Base-by-base conservation (phyloP, 768 basidiomycete genomes). In the Lactarius psammicola region DNA sequence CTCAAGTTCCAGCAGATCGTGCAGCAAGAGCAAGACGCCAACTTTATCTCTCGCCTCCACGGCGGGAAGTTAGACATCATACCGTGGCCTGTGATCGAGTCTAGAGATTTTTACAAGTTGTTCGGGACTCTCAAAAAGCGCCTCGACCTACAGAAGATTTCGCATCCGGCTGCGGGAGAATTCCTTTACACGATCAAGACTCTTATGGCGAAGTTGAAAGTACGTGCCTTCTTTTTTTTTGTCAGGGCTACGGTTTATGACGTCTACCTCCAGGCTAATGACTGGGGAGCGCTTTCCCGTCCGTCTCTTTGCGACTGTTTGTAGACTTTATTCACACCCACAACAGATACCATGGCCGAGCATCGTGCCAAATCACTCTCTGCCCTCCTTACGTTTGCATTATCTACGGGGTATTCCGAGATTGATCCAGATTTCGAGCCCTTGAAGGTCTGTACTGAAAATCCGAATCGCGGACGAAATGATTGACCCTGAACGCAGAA, bases 271-370 rank as follows among this genome's bases (percentile, higher is more conserved):
- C 62, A 86, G 86, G 80, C 83, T 1, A 86, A 86, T 56, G 87
- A 87, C 65, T 87, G 87, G 86, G 83, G 84, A n/a, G 79, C 86
- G 0, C 75, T 87, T 46, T 86, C 85, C 56, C 84, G 87, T 87
- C 70, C 59, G 85, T 74, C 7, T 3, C 28, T 62, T 65, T 3
- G 26, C n/a, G 4, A 23, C 4, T 44, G 23, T 64, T 38, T 17
- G 5, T 13, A 1, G 7, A 20, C 26, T n/a, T 2, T 44, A 1
- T 59, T 30, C 65, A 33, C 44, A 67, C 18, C 56, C 31, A 20
- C 33, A 36, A 60, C 65, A 84, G 82, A 84, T 76, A 82, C 79
- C 1, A 77, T 84, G 73, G 78, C 79, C 4, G 78, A 80, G 31
- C 81, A 83, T 72, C 79, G 81, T 34, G 79, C 78, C 2, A 63